Evolutionary conservation across 352 stramenopile genomes (phyloP), one percentile per base, ranked within the genome.

Genomic region (Globisporangium megalacanthum): DNA sequence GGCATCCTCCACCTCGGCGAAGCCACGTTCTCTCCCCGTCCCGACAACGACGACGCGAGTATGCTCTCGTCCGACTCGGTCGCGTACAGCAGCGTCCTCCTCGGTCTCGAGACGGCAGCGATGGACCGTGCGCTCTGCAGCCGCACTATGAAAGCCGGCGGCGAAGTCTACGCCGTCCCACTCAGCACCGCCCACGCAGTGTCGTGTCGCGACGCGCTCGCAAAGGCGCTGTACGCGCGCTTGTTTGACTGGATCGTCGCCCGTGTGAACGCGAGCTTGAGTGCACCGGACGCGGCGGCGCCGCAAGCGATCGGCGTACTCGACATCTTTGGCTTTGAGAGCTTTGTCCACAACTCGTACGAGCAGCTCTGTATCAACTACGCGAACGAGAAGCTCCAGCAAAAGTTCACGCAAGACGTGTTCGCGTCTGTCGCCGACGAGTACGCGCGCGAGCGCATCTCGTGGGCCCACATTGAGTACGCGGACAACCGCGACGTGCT

Each of bases 191-290:
- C 70, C 15, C 80, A 96, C 56, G 95, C 69, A 25, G 65, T 71
- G 8, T 92, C 92, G 46, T 88, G 88, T 39, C 73, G 92, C 31
- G 92, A 98, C 64, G 92, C 93, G 2, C 78, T 99, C 25, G 92
- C 94, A 9, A 98, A 98, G 71, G 78, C 95, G 37, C 82, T 98
- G 22, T 99, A 99, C 70, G 90, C 89, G 1, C 90, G 84, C 56
- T 62, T 98, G n/a, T 99, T 99, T 69, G 72, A 98, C 54, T 98
- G 94, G 94, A 77, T 99, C 42, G 94, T 99, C 37, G 74, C 79
- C 60, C 68, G 71, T 42, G 93, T 97, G 68, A 97, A 97, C 65
- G 72, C 70, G 20, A 94, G 79, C 54, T 57, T 88, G 11, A 58
- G 63, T 25, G 69, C 66, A n/a, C n/a, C n/a, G 1, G 66, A 75